Conservation (phyloP, 257 asterid genomes). For the Ligustrum vulgare region DNA sequence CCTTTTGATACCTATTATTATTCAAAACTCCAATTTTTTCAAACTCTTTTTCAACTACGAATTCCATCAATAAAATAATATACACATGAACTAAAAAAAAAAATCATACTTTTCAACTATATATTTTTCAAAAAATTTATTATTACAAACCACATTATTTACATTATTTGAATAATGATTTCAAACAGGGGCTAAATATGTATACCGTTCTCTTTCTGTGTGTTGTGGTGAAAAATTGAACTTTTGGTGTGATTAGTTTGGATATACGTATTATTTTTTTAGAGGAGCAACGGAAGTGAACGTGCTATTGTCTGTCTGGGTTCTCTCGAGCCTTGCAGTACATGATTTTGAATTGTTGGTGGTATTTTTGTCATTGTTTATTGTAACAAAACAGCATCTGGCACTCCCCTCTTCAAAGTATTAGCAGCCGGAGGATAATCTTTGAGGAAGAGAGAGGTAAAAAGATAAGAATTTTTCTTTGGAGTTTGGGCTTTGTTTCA, state of each 20-base stretch:
- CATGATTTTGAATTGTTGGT: constrained; percentile 35
- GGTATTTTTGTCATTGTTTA: constrained; percentile 27
- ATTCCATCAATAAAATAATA: too few species aligned
- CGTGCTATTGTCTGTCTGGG: constrained; percentile 65
- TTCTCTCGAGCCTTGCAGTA: constrained; percentile 39
- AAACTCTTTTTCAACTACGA: too few species aligned
- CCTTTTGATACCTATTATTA: too few species aligned
- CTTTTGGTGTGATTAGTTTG: constrained; percentile 39
- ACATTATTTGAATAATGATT: too few species aligned
- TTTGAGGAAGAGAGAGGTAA: constrained; percentile 26
- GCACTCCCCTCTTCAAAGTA: constrained; percentile 23
- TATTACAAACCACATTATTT: too few species aligned
- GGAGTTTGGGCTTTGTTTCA: constrained; percentile 52
- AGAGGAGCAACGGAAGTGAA: constrained; percentile 45
- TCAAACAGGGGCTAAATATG: too few species aligned
- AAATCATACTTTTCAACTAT: too few species aligned
- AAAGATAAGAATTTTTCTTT: constrained; percentile 22
- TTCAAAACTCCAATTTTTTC: too few species aligned
- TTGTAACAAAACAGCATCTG: constrained; percentile 24
- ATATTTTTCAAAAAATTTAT: too few species aligned
- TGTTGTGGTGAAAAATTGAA: constrained; percentile 46
- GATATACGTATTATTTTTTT: constrained; percentile 24
- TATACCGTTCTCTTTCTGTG: constrained; percentile 7
- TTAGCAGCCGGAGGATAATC: constrained; percentile 17
- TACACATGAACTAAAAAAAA: too few species aligned